Conservation (phyloP, 305 asterid species). For the Fraxinus paxiana region DNA sequence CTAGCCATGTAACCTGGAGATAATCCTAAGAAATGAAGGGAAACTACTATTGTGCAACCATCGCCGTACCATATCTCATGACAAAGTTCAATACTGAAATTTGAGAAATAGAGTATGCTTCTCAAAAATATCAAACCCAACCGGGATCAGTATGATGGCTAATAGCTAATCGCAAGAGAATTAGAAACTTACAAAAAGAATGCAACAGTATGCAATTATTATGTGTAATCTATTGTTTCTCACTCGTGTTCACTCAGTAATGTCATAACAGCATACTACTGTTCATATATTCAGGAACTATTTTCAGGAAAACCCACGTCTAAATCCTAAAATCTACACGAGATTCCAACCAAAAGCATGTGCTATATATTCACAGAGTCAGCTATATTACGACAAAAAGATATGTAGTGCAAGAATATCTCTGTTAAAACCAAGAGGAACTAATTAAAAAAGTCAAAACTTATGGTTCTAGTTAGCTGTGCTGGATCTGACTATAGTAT, state of each 20-base stretch:
- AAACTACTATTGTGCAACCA: background rate
- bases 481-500: background rate
- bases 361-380: background rate
- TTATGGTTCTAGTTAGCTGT: background rate
- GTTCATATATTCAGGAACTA: background rate
- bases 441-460: background rate
- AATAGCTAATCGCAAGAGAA: background rate
- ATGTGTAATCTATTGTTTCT: background rate
- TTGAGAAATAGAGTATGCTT: background rate
- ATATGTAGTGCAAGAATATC: background rate
- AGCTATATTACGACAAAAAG: background rate
- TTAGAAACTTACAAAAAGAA: background rate
- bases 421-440: background rate
- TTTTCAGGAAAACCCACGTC: background rate
- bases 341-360: background rate
- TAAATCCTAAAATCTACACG: background rate
- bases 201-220: background rate
- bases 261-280: background rate
- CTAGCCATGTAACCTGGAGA: background rate
- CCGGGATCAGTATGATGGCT: background rate
- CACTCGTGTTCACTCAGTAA: background rate
- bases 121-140: background rate
- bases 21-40: background rate
- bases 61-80: background rate
- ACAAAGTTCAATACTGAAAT: background rate